Evolutionary conservation across 345 rosid genomes (phyloP).

Genomic region (Pistacia vera): DNA sequence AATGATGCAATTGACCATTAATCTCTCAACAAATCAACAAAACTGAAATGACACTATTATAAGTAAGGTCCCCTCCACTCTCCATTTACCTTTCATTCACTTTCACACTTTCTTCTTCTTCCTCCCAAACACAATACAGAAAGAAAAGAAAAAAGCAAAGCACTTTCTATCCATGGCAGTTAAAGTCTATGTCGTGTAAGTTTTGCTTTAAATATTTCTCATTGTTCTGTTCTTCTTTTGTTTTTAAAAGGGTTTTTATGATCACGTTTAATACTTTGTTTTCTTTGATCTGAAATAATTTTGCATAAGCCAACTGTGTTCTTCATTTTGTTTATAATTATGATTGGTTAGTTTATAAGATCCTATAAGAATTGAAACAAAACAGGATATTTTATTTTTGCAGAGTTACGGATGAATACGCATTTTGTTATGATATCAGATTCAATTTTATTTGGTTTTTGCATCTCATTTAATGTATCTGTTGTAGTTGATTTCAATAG

Average conservation of each 20-base stretch:
- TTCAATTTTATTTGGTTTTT: not conserved
- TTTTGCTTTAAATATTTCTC: conserved; percentile 2
- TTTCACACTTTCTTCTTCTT: not conserved
- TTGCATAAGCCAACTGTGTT: not conserved
- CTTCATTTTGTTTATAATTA: not conserved
- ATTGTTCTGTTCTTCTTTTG: not conserved
- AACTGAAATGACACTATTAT: conserved; percentile 26
- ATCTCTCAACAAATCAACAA: conserved; percentile 6
- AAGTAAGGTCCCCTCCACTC: conserved; percentile 27
- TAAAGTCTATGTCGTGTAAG: conserved; percentile 67
- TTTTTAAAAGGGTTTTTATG: not conserved
- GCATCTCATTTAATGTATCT: not conserved
- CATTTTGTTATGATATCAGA: not conserved
- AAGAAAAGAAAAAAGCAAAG: not conserved
- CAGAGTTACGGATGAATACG: not conserved
- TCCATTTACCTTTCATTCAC: conserved; percentile 1
- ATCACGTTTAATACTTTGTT: not conserved
- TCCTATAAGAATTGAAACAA: too few species aligned
- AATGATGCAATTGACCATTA: conserved; percentile 19
- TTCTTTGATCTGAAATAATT: not conserved
- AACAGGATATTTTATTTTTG: too few species aligned
- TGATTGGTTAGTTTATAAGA: not conserved
- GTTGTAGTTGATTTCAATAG: not conserved
- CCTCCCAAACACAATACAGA: too few species aligned
- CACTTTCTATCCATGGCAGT: conserved; percentile 48